Percentiles rank a stretch among this genome's conserved stretches.
Conservation (phyloP, 2,329 filamentous ascomycete species). For the Lomentospora prolificans region DNA sequence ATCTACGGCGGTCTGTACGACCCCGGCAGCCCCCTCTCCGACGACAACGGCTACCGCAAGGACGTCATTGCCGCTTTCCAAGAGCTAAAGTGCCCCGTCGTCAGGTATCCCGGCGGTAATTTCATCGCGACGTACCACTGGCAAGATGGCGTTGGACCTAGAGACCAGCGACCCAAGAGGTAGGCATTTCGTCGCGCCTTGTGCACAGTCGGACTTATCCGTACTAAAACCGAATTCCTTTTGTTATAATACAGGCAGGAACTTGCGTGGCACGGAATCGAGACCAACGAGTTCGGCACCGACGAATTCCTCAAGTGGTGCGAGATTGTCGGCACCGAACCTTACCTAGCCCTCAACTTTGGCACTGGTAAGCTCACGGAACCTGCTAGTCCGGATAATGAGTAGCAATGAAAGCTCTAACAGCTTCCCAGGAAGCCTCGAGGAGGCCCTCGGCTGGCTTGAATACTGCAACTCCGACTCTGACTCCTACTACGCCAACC, state of each 20-base stretch:
- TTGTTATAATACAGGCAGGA: conserved; percentile 42
- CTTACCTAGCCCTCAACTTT: conserved; percentile 73
- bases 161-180: conserved; percentile 51
- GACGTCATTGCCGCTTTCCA: conserved; percentile 67
- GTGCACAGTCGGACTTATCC: too few relatives aligned
- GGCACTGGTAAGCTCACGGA: conserved; percentile 53
- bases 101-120: conserved; percentile 76
- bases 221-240: too few relatives aligned
- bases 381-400: conserved; percentile 22
- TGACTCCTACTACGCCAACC: conserved; percentile 73
- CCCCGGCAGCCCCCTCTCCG: conserved; percentile 61
- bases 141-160: conserved; percentile 70
- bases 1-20: conserved; percentile 84
- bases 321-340: conserved; percentile 60
- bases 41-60: conserved; percentile 65
- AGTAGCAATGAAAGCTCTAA: neutral
- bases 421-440: neutral
- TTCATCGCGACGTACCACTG: conserved; percentile 81
- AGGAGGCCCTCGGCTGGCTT: conserved; percentile 56
- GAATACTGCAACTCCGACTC: conserved; percentile 78
- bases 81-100: conserved; percentile 65
- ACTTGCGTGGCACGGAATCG: conserved; percentile 68
- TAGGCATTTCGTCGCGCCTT: conserved; percentile 16
- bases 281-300: conserved; percentile 72
- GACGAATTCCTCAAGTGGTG: conserved; percentile 85